phyloP scores from a whole-genome alignment of 108 stramenopile genomes.

The Skeletonema marinoi region DNA sequence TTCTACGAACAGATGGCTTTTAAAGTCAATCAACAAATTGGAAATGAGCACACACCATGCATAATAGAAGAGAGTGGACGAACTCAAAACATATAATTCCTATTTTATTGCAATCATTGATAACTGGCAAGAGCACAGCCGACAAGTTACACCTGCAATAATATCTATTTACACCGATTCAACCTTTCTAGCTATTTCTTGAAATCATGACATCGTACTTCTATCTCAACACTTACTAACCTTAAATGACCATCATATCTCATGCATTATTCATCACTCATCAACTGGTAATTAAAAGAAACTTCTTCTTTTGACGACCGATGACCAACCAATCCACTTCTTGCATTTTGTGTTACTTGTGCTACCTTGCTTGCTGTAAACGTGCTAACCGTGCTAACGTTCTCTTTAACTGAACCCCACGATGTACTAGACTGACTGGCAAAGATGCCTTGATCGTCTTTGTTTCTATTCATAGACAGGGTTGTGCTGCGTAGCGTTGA shows the following conservation, averaged over 20 bases:
- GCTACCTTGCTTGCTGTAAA: not conserved
- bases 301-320: not conserved
- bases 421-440: not conserved
- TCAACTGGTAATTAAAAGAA: constrained; percentile 7
- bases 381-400: not conserved
- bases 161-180: not conserved
- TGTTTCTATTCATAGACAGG: not conserved
- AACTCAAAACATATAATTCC: no score
- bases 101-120: no score
- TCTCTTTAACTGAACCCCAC: not conserved
- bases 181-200: not conserved
- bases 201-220: not conserved
- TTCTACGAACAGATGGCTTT: no score
- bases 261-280: not conserved
- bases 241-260: not conserved
- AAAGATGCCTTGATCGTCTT: not conserved
- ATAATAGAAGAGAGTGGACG: no score
- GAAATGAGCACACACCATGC: no score
- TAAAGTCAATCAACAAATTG: no score
- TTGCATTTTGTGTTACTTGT: not conserved
- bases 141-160: not conserved
- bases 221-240: not conserved
- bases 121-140: not conserved
- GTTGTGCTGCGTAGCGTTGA: not conserved
- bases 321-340: not conserved